Evolutionary conservation across 176 grass and related monocot species (phyloP).

Genomic region (Areca catechu): DNA sequence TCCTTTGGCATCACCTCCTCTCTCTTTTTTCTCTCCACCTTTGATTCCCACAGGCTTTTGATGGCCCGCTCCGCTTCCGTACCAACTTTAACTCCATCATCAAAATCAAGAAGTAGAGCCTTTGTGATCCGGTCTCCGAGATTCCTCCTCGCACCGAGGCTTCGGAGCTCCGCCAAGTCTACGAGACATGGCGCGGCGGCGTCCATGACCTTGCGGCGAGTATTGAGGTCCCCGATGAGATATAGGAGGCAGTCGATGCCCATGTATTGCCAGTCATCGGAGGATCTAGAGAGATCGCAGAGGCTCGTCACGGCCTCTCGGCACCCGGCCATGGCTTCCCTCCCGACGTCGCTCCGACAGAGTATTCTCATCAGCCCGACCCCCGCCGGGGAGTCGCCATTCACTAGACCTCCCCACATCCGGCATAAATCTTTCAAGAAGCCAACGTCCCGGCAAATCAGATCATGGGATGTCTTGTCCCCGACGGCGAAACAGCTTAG

Average conservation of each 20-base stretch:
- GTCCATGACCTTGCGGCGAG: slow-evolving; percentile 32
- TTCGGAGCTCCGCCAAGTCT: slow-evolving; percentile 53
- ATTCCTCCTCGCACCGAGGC: slow-evolving; percentile 50
- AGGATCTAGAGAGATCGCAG: slow-evolving; percentile 64
- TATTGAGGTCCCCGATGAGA: slow-evolving; percentile 44
- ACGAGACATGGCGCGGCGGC: slow-evolving; percentile 37
- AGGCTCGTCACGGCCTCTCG: slow-evolving; percentile 44
- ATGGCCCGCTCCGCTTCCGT: slow-evolving; percentile 29
- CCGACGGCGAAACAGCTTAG: slow-evolving; percentile 75
- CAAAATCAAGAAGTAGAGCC: slow-evolving; percentile 32
- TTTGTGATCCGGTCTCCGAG: slow-evolving; percentile 51
- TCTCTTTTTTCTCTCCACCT: slow-evolving; percentile 40
- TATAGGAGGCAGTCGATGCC: slow-evolving; percentile 84
- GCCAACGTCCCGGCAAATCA: slow-evolving; percentile 35
- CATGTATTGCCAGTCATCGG: slow-evolving; percentile 98
- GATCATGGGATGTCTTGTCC: slow-evolving; percentile 45
- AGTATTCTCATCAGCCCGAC: slow-evolving; percentile 76
- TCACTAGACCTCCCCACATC: slow-evolving; percentile 95
- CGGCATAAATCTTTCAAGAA: slow-evolving; percentile 60
- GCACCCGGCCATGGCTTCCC: slow-evolving; percentile 38
- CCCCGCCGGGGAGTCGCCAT: slow-evolving; percentile 74
- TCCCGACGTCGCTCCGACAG: slow-evolving; percentile 49
- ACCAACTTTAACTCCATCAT: background rate
- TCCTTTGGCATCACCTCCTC: slow-evolving; percentile 38
- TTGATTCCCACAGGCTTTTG: slow-evolving; percentile 29